These are phyloP conservation scores for Starmerella asiatica DNA, from an alignment of 805 yeast species.

Conservation along the genomic window DNA sequence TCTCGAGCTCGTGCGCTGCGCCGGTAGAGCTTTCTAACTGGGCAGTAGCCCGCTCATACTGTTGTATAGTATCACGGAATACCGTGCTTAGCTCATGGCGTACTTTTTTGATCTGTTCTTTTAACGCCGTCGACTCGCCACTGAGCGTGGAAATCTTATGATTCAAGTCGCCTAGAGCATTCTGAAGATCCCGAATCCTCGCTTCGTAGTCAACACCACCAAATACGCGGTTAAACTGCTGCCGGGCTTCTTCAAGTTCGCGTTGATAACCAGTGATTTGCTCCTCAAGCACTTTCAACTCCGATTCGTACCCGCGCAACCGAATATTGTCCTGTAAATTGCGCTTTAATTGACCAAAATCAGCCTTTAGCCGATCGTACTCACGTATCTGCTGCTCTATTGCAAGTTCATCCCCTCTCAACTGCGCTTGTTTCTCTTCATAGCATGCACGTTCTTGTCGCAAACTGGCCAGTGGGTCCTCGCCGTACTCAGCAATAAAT, in stretches of 20 bases:
- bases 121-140: conserved; percentile 78
- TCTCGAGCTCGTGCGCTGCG: conserved; percentile 66
- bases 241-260: conserved; percentile 30
- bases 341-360: conserved; percentile 48
- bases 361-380: conserved; percentile 14
- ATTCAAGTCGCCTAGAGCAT: conserved; percentile 40
- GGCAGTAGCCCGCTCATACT: conserved; percentile 58
- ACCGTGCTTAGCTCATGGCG: conserved; percentile 53
- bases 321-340: conserved; percentile 54
- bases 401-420: not conserved
- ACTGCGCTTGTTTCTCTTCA: not conserved
- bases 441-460: not conserved
- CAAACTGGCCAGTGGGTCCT: conserved; percentile 7
- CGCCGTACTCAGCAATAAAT: conserved; percentile 4
- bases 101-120: conserved; percentile 49
- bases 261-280: conserved; percentile 31
- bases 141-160: conserved; percentile 58
- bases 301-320: conserved; percentile 30
- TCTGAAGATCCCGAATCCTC: conserved; percentile 40
- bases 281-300: conserved; percentile 27
- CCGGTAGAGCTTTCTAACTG: conserved; percentile 61
- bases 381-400: not conserved
- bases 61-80: conserved; percentile 49
- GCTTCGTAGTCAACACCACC: conserved; percentile 47
- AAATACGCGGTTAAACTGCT: conserved; percentile 35